A percentile compares a stretch with the other conserved stretches of the same genome.
These are phyloP conservation scores for Raffaelea ambrosiae DNA, from an alignment of 2,329 filamentous ascomycete genomes.

Conservation along the genomic window DNA sequence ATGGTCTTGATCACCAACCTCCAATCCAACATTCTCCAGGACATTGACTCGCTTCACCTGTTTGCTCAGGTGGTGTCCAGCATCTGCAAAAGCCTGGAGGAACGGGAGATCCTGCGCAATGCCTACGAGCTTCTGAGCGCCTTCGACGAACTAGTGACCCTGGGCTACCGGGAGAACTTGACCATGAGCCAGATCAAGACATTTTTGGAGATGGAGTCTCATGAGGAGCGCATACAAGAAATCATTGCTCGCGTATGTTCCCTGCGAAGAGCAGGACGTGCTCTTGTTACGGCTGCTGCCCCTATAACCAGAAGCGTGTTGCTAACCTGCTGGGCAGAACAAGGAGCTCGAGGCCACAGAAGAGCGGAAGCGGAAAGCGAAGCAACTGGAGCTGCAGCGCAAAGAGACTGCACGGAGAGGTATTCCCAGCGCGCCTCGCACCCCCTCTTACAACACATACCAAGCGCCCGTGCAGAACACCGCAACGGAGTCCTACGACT, in stretches of 20 bases:
- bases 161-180: slow-evolving; percentile 93
- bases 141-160: slow-evolving; percentile 92
- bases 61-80: slow-evolving; percentile 96
- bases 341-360: slow-evolving; percentile 98
- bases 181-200: slow-evolving; percentile 97
- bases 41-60: slow-evolving; percentile 95
- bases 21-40: slow-evolving; percentile 98
- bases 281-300: not conserved
- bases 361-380: slow-evolving; percentile 96
- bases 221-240: slow-evolving; percentile 97
- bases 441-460: slow-evolving; percentile 82
- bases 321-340: slow-evolving; percentile 49
- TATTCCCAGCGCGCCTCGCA: slow-evolving; percentile 50
- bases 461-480: slow-evolving; percentile 62
- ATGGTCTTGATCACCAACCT: slow-evolving; percentile 99
- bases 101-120: slow-evolving; percentile 90
- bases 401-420: slow-evolving; percentile 81
- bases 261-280: slow-evolving; percentile 1
- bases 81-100: slow-evolving; percentile 92
- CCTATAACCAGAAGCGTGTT: not conserved
- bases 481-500: slow-evolving; percentile 77
- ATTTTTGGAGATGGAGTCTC: slow-evolving; percentile 98
- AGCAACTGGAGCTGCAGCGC: slow-evolving; percentile 97
- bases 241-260: slow-evolving; percentile 85
- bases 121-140: slow-evolving; percentile 93